Conservation (phyloP, 345 rosid genomes). For the Lumnitzera littorea region DNA sequence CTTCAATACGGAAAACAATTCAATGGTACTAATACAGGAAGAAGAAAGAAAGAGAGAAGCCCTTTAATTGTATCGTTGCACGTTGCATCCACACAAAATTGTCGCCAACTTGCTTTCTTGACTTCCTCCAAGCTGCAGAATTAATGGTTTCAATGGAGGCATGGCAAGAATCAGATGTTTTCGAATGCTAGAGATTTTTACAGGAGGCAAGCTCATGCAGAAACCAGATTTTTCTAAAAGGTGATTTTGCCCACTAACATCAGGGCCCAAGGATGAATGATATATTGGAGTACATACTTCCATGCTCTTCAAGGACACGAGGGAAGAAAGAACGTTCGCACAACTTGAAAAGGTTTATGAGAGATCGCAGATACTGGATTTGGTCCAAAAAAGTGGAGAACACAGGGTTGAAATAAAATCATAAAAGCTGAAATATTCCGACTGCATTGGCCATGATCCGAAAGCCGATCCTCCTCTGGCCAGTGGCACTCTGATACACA, state of each 20-base stretch:
- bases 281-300: constrained; percentile 75
- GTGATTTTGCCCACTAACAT: constrained; percentile 63
- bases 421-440: constrained; percentile 11
- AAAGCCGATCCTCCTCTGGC: constrained; percentile 20
- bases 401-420: no score
- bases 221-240: constrained; percentile 73
- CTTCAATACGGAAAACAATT: no score
- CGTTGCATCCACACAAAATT: constrained; percentile 57
- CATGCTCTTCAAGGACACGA: constrained; percentile 88
- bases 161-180: constrained; percentile 66
- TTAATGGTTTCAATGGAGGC: constrained; percentile 64
- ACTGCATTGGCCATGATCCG: constrained; percentile 25
- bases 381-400: constrained; percentile 65
- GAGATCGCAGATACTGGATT: constrained; percentile 65
- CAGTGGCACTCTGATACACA: no score
- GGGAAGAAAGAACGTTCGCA: constrained; percentile 88
- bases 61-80: constrained; percentile 61
- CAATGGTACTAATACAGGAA: constrained; percentile 55
- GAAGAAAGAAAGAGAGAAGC: constrained; percentile 35
- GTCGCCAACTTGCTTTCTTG: constrained; percentile 64
- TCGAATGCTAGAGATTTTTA: constrained; percentile 73
- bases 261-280: constrained; percentile 92
- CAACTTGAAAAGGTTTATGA: constrained; percentile 79
- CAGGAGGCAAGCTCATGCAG: constrained; percentile 60
- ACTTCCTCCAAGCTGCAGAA: constrained; percentile 85